Evolutionary conservation across 306 rosid species (phyloP), one percentile per base, ranked within the genome.

Genomic region (Malus fusca): DNA sequence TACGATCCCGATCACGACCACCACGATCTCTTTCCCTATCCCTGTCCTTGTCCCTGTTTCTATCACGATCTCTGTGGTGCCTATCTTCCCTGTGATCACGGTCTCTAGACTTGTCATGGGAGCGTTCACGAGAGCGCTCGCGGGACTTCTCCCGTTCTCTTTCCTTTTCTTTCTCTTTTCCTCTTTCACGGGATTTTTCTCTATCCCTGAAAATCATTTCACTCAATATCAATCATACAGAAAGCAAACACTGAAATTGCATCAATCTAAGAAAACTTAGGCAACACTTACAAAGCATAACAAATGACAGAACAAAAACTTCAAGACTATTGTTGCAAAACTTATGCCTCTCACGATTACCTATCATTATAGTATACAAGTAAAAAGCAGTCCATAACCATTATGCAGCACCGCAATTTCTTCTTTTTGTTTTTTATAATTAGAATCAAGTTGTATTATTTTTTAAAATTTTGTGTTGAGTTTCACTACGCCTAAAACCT

Each of bases 31-130:
- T 87, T 0, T 90, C 98, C 46, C 93, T 83, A 4, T 86, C 97
- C 80, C 86, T 86, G 1, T 87, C 96, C 63, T 73, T 84, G 67
- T 87, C 91, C 70, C 83, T 79, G 69, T 55, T 80, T 71, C 92
- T 96, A 68, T 96, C 98, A 42, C 99, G 89, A 74, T 96, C 99
- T 83, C 94, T 88, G 83, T 89, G 96, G 83, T 89, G 98, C 62
- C 91, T 87, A 42, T 96, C 99, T 78, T 96, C 99, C 74, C 91
- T 87, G 66, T 87, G 81, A 53, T 96, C 99, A 64, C 94, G 98
- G 77, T 90, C 97, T 84, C 90, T 85, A 66, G 75, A 79, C 77
- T 91, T 96, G 59, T 92, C 98, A 68, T 80, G 91, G 75, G 96
- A 85, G 7, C 81, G 97, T 71, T 95, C 97, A 8, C 80, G 88